Base-by-base conservation (phyloP, 768 basidiomycete species). In the Mycena chlorophos region DNA sequence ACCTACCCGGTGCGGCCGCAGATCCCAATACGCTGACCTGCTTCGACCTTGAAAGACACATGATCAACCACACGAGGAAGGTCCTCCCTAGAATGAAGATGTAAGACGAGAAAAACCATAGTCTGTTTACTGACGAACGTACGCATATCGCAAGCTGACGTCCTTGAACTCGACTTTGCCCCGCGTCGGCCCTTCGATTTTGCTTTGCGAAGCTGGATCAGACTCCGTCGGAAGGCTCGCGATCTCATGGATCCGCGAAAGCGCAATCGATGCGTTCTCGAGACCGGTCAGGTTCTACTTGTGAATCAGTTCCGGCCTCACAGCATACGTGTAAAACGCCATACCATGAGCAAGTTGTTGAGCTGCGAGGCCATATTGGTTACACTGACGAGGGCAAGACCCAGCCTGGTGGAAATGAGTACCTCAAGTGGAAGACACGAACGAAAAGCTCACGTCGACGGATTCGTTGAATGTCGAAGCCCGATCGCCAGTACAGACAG, bases 221-320 rank as follows among this genome's bases (percentile, higher is more conserved):
- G 45, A 17, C 39, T 61, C 60, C 19, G 56, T 49, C 14, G 60
- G 60, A 17, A 61, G 42, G 2, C 48, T 43, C 5, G 56, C 49
- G 17, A 61, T 57, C 23, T 61, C 60, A 27, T 61, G 60, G 28
- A 61, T 57, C 29, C 55, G 37, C 3, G 60, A 61, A 5, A 61
- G 10, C 5, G 55, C 60, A 19, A 61, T 40, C 13, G 52, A 46
- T 5, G 39, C 48, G 28, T 61, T 61, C 34, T 61, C 60, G 12
- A 61, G 51, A 23, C 25, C 26, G 26, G 55, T 37, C 14, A 61
- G 29, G 17, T 29, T 57, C 56, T 52, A 8, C 4, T 2, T 51
- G 19, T 37, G n/a, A n/a, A 6, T n/a, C 1, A 3, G 5, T 28
- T 17, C 17, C 12, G 37, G n/a, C 13, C 20, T 16, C 5, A 25